Percentiles rank a stretch among this genome's conserved stretches.
Conservation (phyloP, 805 yeast species). For the Millerozyma miso region DNA sequence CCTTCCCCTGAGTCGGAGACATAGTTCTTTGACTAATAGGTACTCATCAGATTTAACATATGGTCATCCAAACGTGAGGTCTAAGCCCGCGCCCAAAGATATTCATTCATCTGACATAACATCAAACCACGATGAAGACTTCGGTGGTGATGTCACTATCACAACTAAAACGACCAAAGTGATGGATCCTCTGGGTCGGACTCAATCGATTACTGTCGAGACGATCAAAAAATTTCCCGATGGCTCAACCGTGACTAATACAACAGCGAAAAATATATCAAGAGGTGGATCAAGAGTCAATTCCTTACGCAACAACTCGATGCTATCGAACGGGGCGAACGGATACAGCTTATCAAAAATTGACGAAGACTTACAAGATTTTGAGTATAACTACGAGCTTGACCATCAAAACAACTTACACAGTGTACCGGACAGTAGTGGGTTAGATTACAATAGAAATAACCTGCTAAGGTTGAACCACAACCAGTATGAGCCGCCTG, state of each 20-base stretch:
- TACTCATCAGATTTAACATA: constrained; percentile 2
- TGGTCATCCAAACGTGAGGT: constrained; percentile 1
- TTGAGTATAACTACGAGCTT: constrained; percentile 37
- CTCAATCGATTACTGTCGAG: constrained; percentile 14
- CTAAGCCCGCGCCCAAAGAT: constrained; percentile 7
- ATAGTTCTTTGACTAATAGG: constrained; percentile 15
- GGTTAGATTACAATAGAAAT: not conserved
- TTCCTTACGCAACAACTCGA: constrained; percentile 17
- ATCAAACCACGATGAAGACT: constrained; percentile 12
- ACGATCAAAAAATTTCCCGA: constrained; percentile 25
- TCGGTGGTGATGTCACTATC: constrained; percentile 22
- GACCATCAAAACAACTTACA: constrained; percentile 15
- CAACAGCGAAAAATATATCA: constrained; percentile 38
- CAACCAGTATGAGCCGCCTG: not conserved
- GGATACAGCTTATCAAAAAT: constrained; percentile 31
- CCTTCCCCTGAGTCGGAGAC: constrained; percentile 8
- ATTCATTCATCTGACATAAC: constrained; percentile 1
- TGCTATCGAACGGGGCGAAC: constrained; percentile 9
- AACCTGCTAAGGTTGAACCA: not conserved
- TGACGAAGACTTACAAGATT: constrained; percentile 40
- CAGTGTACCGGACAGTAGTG: not conserved
- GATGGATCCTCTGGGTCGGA: constrained; percentile 36
- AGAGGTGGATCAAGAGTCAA: constrained; percentile 18
- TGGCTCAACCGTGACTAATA: constrained; percentile 41
- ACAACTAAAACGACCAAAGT: constrained; percentile 43